phyloP scores from a whole-genome alignment of 2,329 filamentous ascomycete species.

The Exophiala phaeomuriformis region DNA sequence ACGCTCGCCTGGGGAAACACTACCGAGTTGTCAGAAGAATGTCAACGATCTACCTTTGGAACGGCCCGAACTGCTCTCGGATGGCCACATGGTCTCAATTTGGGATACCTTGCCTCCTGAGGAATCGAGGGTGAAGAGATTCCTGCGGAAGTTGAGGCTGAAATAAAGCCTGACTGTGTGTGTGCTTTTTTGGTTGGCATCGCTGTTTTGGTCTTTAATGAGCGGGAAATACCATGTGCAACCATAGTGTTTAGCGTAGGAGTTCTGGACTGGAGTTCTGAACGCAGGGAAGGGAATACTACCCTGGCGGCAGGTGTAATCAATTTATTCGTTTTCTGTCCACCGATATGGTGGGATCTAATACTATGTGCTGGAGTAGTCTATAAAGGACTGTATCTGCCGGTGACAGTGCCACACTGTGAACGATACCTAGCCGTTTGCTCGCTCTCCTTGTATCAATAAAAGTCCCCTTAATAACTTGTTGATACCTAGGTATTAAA shows the following conservation, averaged over 20 bases:
- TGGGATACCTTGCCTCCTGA: slow-evolving; percentile 40
- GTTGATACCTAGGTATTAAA: no score
- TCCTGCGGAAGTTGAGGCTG: slow-evolving; percentile 39
- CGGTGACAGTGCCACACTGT: no score
- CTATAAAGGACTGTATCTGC: no score
- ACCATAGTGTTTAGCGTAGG: slow-evolving; percentile 15
- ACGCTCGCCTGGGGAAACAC: slow-evolving; percentile 52
- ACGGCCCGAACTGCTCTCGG: slow-evolving; percentile 46
- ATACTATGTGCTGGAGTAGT: no score
- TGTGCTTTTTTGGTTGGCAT: not conserved
- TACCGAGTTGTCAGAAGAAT: slow-evolving; percentile 61
- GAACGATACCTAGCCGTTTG: no score
- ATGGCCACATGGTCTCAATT: slow-evolving; percentile 37
- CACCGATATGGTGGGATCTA: no score
- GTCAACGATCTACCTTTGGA: slow-evolving; percentile 48
- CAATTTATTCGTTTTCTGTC: no score
- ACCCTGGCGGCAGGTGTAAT: no score
- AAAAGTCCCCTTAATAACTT: no score
- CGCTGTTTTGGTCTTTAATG: slow-evolving; percentile 1
- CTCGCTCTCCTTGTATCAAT: no score
- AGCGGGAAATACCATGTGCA: not conserved
- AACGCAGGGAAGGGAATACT: not conserved
- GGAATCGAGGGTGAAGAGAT: slow-evolving; percentile 36
- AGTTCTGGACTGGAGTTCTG: slow-evolving; percentile 7
- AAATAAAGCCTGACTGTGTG: slow-evolving; percentile 7